phyloP scores from a whole-genome alignment of 257 asterid genomes.

The Solanum piurae region DNA sequence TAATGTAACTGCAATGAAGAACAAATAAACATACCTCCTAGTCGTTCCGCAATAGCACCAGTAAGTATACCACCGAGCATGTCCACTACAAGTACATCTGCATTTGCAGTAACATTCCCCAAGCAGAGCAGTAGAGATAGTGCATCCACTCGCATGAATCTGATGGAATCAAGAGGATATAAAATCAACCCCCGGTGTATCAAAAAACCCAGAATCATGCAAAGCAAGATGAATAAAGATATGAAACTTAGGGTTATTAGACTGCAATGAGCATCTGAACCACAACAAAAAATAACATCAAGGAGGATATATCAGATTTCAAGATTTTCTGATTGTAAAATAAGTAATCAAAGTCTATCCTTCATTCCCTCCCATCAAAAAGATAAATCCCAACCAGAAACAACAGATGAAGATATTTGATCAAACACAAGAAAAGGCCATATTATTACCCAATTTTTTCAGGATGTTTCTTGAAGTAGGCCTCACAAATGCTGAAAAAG shows the following conservation, averaged over 20 bases:
- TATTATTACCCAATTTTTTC: conserved; percentile 72
- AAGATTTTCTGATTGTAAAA: neutral
- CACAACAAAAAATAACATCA: neutral
- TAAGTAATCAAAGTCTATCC: neutral
- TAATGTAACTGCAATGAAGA: neutral
- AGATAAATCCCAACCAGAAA: neutral
- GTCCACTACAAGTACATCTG: conserved; percentile 82
- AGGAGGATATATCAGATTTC: neutral
- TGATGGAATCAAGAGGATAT: conserved; percentile 14
- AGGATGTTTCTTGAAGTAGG: conserved; percentile 85
- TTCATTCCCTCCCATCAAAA: neutral
- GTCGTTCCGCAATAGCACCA: conserved; percentile 86
- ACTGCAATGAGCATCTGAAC: neutral
- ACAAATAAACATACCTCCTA: conserved; percentile 58
- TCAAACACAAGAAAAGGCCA: neutral
- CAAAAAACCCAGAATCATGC: neutral
- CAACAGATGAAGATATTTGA: neutral
- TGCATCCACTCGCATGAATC: conserved; percentile 84
- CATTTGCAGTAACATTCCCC: conserved; percentile 71
- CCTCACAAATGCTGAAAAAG: conserved; percentile 72
- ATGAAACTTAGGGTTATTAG: neutral
- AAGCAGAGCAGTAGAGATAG: conserved; percentile 73
- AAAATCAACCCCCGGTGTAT: neutral
- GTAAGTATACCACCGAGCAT: conserved; percentile 73
- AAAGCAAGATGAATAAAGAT: neutral